phyloP scores from a whole-genome alignment of 257 asterid species.

The Solanum bukasovii region DNA sequence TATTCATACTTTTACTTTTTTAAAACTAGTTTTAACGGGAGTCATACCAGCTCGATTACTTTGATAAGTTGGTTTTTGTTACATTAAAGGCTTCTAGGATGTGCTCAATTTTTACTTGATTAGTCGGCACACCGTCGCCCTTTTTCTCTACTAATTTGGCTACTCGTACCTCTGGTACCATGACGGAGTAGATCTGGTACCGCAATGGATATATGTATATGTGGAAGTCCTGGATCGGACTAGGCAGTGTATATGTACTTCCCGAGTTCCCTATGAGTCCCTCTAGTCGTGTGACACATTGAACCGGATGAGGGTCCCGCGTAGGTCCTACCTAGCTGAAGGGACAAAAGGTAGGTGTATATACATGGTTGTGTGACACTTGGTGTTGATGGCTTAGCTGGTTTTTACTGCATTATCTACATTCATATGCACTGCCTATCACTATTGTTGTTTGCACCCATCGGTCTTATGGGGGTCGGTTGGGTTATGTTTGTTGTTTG shows the following conservation, averaged over 20 bases:
- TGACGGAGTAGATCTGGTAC: too few species aligned
- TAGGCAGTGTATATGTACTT: not conserved
- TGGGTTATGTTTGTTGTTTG: too few species aligned
- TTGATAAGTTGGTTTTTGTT: not conserved
- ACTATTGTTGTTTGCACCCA: too few species aligned
- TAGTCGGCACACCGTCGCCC: not conserved
- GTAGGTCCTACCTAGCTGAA: not conserved
- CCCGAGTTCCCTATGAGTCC: not conserved
- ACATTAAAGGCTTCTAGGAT: too few species aligned
- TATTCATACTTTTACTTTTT: not conserved
- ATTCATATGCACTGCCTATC: too few species aligned
- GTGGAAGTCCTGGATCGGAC: not conserved
- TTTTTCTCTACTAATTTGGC: not conserved
- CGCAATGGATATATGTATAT: too few species aligned
- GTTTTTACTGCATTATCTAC: too few species aligned
- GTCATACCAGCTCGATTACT: not conserved
- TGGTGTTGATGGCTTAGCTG: not conserved
- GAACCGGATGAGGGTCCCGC: not conserved
- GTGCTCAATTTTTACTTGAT: not conserved
- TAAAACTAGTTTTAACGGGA: not conserved
- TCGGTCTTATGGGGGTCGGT: too few species aligned
- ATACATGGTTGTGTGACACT: not conserved
- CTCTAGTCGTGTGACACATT: not conserved
- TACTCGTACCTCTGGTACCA: not conserved
- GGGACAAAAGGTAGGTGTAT: not conserved